Percentiles rank a stretch among this genome's conserved stretches.
Conservation (phyloP, 228 moss, liverwort and hornwort genomes). For the Sphagnum fallax region DNA sequence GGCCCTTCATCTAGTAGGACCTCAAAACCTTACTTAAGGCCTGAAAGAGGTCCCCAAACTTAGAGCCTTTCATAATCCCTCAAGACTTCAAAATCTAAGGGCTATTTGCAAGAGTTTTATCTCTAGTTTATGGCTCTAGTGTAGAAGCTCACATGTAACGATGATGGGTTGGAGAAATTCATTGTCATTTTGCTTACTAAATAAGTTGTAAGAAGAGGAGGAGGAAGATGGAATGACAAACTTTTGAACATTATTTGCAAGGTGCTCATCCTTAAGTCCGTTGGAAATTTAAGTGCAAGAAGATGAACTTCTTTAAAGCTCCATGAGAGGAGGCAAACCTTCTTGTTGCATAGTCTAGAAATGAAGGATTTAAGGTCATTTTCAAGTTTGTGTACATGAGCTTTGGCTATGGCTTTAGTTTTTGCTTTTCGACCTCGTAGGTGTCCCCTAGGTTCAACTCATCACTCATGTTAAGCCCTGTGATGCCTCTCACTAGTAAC, state of each 20-base stretch:
- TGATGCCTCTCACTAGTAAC: constrained; percentile 38
- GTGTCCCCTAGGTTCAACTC: constrained; percentile 42
- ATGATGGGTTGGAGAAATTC: constrained; percentile 35
- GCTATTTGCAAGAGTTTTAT: no score
- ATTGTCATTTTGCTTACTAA: constrained; percentile 44
- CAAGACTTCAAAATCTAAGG: no score
- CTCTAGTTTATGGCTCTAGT: constrained; percentile 2
- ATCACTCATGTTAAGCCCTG: constrained; percentile 50
- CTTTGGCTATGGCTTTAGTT: constrained; percentile 22
- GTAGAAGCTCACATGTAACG: constrained; percentile 47
- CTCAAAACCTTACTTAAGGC: no score
- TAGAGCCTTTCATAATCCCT: no score
- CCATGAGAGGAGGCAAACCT: constrained; percentile 48
- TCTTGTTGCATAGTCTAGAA: constrained; percentile 40
- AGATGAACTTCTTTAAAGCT: constrained; percentile 44
- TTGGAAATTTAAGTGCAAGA: constrained; percentile 45
- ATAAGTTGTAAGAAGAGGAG: constrained; percentile 23
- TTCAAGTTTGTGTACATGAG: constrained; percentile 35
- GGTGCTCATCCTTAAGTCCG: constrained; percentile 40
- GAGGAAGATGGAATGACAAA: constrained; percentile 1
- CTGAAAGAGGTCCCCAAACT: no score
- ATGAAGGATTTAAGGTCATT: constrained; percentile 46
- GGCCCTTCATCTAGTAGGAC: no score
- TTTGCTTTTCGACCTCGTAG: constrained; percentile 29
- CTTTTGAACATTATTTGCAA: constrained; percentile 19